phyloP scores from a whole-genome alignment of 495 filamentous ascomycete species.

The Niebla homalea region DNA sequence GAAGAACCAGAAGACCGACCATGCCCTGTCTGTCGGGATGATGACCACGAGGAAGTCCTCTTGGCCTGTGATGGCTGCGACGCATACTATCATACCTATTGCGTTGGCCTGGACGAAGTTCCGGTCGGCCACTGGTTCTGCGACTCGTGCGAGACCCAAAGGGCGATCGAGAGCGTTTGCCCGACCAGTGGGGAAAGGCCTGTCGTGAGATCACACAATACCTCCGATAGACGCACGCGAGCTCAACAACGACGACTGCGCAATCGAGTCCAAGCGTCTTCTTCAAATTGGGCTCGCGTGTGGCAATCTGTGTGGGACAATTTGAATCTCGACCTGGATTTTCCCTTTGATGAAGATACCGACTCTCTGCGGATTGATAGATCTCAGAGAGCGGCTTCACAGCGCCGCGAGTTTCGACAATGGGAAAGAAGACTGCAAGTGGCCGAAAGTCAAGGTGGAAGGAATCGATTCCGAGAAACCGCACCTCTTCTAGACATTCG shows the following conservation, averaged over 20 bases:
- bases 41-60: constrained; percentile 64
- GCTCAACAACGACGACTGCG: constrained; percentile 33
- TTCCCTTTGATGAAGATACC: constrained; percentile 67
- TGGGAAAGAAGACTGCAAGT: constrained; percentile 74
- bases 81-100: constrained; percentile 71
- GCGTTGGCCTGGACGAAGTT: constrained; percentile 61
- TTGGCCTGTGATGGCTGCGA: constrained; percentile 83
- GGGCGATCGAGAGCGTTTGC: constrained; percentile 24
- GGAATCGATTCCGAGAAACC: constrained; percentile 52
- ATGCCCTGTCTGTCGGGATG: constrained; percentile 66
- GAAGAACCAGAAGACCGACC: constrained; percentile 47
- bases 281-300: constrained; percentile 48
- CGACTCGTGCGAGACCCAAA: constrained; percentile 51
- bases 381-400: constrained; percentile 40
- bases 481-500: constrained; percentile 37
- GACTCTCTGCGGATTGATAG: constrained; percentile 32
- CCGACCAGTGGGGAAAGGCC: constrained; percentile 18
- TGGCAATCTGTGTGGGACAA: constrained; percentile 54
- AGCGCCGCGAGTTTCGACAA: constrained; percentile 51
- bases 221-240: constrained; percentile 36
- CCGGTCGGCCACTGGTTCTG: constrained; percentile 77
- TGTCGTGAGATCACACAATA: constrained; percentile 22
- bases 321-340: constrained; percentile 73
- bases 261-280: constrained; percentile 31
- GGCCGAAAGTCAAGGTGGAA: constrained; percentile 60